phyloP scores from a whole-genome alignment of 176 grass and related monocot genomes.

The Oryza meyeriana region DNA sequence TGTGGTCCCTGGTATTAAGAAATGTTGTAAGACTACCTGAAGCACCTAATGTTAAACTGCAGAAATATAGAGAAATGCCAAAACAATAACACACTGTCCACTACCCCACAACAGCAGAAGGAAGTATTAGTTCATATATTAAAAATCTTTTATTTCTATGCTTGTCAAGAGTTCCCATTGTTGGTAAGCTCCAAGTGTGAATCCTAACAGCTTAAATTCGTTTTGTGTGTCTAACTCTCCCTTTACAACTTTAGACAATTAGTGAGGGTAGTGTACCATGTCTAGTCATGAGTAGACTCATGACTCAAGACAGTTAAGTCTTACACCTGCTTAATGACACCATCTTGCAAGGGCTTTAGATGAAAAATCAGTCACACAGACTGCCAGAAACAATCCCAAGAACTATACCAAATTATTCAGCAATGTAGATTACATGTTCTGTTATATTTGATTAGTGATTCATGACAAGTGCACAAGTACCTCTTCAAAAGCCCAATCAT shows the following conservation, averaged over 20 bases:
- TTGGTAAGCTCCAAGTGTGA: not conserved
- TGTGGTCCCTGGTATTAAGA: constrained; percentile 76
- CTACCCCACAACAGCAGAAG: not conserved
- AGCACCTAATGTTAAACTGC: not conserved
- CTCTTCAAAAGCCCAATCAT: constrained; percentile 90
- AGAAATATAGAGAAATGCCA: not conserved
- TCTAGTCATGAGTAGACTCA: not conserved
- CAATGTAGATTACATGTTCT: not conserved
- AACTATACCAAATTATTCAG: not conserved
- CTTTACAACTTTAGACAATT: constrained; percentile 16
- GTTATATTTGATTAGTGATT: constrained; percentile 1
- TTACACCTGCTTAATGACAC: not conserved
- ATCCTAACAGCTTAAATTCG: not conserved
- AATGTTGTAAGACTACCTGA: constrained; percentile 9
- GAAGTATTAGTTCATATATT: not conserved
- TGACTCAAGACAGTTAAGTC: not conserved
- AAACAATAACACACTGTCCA: not conserved
- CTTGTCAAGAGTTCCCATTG: not conserved
- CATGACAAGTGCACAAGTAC: constrained; percentile 42
- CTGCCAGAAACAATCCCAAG: not conserved
- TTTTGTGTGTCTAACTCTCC: not conserved
- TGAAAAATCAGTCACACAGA: not conserved
- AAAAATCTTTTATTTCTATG: not conserved
- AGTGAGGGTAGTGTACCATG: not conserved
- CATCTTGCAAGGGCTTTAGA: not conserved